Percentiles rank a stretch among this genome's conserved stretches.
Conservation (phyloP, 2,329 filamentous ascomycete genomes). For the Trichoderma lentiforme region DNA sequence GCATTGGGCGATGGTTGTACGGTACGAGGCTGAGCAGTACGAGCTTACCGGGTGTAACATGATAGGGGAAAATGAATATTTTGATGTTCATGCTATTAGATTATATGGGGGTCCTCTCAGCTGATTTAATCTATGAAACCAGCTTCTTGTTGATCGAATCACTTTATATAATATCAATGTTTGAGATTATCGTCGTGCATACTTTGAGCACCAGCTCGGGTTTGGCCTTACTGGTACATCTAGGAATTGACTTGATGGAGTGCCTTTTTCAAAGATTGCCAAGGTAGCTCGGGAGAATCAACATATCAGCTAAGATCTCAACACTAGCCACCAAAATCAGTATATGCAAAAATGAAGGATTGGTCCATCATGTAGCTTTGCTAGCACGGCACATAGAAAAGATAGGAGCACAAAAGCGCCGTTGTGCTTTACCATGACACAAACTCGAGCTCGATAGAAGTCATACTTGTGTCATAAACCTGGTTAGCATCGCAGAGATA, state of each 20-base stretch:
- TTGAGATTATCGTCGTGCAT: not conserved
- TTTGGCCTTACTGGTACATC: not conserved
- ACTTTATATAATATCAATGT: not conserved
- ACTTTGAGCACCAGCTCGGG: not conserved
- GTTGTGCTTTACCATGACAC: not conserved
- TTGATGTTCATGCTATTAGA: not conserved
- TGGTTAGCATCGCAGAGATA: not conserved
- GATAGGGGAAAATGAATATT: not conserved
- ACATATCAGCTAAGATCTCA: not conserved
- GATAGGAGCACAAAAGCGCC: not conserved
- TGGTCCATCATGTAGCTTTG: not conserved
- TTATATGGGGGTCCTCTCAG: not conserved
- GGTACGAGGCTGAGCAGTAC: not conserved
- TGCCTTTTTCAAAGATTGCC: not conserved
- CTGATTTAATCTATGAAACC: not conserved
- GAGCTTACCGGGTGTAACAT: not conserved
- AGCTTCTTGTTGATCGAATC: not conserved
- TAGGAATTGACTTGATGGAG: not conserved
- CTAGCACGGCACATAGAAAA: not conserved
- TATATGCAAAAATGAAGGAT: not conserved
- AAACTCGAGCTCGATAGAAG: not conserved
- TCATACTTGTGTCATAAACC: not conserved
- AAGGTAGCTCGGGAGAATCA: not conserved
- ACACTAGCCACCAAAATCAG: not conserved
- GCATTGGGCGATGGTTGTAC: not conserved